Base-by-base conservation (phyloP, 768 basidiomycete species). In the Trametes elegans region DNA sequence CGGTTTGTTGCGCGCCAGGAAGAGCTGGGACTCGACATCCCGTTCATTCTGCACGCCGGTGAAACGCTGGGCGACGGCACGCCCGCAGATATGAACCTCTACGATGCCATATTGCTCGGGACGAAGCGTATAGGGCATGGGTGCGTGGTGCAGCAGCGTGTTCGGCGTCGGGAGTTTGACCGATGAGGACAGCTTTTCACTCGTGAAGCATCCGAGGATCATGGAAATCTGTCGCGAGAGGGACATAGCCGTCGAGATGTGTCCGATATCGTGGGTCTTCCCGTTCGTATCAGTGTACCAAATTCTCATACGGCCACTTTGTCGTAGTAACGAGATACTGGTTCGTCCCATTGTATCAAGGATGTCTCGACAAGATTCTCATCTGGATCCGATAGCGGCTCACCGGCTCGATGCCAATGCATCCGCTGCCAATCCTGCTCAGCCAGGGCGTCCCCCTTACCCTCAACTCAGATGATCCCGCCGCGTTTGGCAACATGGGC, bases 101-200 rank as follows among this genome's bases (percentile, higher is more conserved):
- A 86, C 60, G 89, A 92, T 64, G 88, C 89, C 6, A 81, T 92
- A 43, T 71, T 90, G 29, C 74, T 90, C 6, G 88, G 85, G 16
- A 88, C 88, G 9, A 88, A 83, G 64, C 79, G 88, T 24, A 90
- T 91, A 52, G 89, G 89, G 0, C 89, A 92, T 69, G 89, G 87
- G 87, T 87, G 57, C 31, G 67, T 43, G 8, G 18, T 2, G 13
- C 23, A 23, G 7, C 7, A 5, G 26, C n/a, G 21, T n/a, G 2
- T 14, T 8, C 19, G 18, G 4, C 36, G 28, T 49, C 19, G 44
- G 23, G 32, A n/a, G n/a, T 16, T 13, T n/a, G n/a, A n/a, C n/a
- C n/a, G n/a, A n/a, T n/a, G n/a, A n/a, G 10, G 36, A 0, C 48
- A 88, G 85, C 4, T 90, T 82, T 65, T 88, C 87, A 7, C 70